These are phyloP conservation scores for Dendrostoma leiphaemia DNA, from an alignment of 2,329 filamentous ascomycete genomes.

Conservation along the genomic window DNA sequence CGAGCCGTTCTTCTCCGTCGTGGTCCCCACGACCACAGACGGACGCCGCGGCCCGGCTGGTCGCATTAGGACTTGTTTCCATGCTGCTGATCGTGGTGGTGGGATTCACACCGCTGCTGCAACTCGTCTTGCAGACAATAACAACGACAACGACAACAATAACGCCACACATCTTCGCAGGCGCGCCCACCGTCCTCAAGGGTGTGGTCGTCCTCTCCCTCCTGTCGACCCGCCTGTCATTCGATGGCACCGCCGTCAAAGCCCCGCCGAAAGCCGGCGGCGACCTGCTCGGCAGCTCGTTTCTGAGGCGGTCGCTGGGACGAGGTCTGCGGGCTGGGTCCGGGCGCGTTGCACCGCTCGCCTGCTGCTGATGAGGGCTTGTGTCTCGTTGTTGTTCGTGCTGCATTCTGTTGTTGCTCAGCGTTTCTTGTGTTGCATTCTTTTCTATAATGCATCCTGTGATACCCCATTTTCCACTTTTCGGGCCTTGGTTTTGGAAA, in stretches of 20 bases:
- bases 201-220: constrained; percentile 1
- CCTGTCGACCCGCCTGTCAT: constrained; percentile 8
- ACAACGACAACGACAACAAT: too few relatives aligned
- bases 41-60: constrained; percentile 9
- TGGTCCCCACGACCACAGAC: too few relatives aligned
- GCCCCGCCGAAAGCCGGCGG: too few relatives aligned
- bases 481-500: constrained; percentile 9
- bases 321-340: too few relatives aligned
- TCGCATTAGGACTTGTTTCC: constrained; percentile 18
- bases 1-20: neutral
- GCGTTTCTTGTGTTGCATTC: neutral
- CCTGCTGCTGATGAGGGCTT: neutral
- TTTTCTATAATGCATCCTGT: constrained; percentile 4
- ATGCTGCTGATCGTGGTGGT: constrained; percentile 15
- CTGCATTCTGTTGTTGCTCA: too few relatives aligned
- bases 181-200: neutral
- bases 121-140: constrained; percentile 3
- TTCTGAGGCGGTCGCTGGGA: too few relatives aligned
- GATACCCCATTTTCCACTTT: constrained; percentile 13
- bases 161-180: constrained; percentile 3
- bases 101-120: constrained; percentile 13
- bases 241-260: too few relatives aligned
- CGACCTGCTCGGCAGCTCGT: neutral
- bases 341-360: too few relatives aligned
- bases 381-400: neutral